Percentiles rank a stretch among this genome's conserved stretches.
These are phyloP conservation scores for Nicotiana obtusifolia DNA, from an alignment of 257 asterid genomes.

Conservation along the genomic window DNA sequence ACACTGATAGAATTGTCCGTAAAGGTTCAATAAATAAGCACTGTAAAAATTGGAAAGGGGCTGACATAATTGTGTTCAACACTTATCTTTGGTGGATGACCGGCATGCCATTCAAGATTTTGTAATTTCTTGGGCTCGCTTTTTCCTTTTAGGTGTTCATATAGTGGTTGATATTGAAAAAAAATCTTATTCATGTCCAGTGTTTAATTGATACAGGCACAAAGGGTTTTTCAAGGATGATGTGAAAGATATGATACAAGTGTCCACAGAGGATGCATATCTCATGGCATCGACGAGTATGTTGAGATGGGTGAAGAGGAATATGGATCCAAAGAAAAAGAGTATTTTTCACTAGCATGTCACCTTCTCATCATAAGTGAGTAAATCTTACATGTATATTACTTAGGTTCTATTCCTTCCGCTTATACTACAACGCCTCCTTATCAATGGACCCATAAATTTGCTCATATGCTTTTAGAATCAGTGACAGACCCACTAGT, in stretches of 20 bases:
- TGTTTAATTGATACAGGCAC: constrained; percentile 28
- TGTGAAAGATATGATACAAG: constrained; percentile 37
- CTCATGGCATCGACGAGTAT: constrained; percentile 61
- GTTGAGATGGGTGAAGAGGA: constrained; percentile 51
- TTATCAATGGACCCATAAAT: too few species aligned
- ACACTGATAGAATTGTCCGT: constrained; percentile 38
- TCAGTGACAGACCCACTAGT: too few species aligned
- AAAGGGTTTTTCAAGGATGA: constrained; percentile 37
- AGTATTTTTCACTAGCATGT: constrained; percentile 69
- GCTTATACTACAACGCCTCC: not conserved
- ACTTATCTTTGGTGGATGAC: constrained; percentile 80
- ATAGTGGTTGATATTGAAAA: not conserved
- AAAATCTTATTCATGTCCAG: not conserved
- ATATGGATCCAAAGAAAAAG: constrained; percentile 49
- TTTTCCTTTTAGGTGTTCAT: not conserved
- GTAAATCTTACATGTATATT: not conserved
- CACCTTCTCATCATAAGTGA: constrained; percentile 62
- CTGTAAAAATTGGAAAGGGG: constrained; percentile 60
- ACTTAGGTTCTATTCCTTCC: not conserved
- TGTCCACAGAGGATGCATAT: constrained; percentile 55
- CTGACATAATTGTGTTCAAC: constrained; percentile 67
- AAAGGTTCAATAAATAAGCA: constrained; percentile 56
- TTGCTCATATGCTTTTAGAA: too few species aligned
- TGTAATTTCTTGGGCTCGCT: constrained; percentile 23
- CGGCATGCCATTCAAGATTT: constrained; percentile 36